Evolutionary conservation across 2,329 filamentous ascomycete species (phyloP).

Genomic region (Hypoxylon sp.): DNA sequence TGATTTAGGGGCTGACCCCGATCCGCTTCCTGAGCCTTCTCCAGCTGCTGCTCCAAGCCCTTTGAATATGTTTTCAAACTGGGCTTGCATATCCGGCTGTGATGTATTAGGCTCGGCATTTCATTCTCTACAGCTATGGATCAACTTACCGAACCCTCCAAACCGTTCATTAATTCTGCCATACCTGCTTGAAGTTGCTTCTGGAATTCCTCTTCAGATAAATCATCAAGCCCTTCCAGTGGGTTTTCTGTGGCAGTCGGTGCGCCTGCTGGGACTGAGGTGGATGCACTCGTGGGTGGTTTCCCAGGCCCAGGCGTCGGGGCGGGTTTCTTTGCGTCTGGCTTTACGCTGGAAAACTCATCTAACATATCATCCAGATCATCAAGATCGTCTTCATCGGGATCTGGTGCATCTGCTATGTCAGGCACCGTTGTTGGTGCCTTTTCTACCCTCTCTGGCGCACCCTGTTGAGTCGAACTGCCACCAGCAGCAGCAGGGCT

Average conservation of each 20-base stretch:
- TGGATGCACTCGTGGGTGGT: conserved; percentile 45
- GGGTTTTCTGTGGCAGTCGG: conserved; percentile 48
- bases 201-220: conserved; percentile 83
- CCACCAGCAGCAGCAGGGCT: conserved; percentile 39
- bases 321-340: conserved; percentile 63
- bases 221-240: conserved; percentile 57
- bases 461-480: conserved; percentile 35
- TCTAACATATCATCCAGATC: conserved; percentile 97
- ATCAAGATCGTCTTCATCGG: conserved; percentile 92
- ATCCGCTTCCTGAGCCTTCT: conserved; percentile 49
- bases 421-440: conserved; percentile 49
- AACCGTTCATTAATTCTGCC: conserved; percentile 82
- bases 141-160: conserved; percentile 72
- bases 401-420: conserved; percentile 79
- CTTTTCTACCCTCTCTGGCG: conserved; percentile 46
- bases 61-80: conserved; percentile 84
- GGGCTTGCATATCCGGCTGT: conserved; percentile 79
- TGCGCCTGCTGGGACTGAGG: conserved; percentile 29
- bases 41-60: conserved; percentile 73
- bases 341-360: conserved; percentile 81
- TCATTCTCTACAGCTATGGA: not conserved
- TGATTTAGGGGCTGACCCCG: conserved; percentile 47
- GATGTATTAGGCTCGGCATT: not conserved
- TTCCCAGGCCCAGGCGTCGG: conserved; percentile 47
- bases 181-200: conserved; percentile 92